phyloP scores from a whole-genome alignment of 768 basidiomycete species.

The Lactarius sp. region DNA sequence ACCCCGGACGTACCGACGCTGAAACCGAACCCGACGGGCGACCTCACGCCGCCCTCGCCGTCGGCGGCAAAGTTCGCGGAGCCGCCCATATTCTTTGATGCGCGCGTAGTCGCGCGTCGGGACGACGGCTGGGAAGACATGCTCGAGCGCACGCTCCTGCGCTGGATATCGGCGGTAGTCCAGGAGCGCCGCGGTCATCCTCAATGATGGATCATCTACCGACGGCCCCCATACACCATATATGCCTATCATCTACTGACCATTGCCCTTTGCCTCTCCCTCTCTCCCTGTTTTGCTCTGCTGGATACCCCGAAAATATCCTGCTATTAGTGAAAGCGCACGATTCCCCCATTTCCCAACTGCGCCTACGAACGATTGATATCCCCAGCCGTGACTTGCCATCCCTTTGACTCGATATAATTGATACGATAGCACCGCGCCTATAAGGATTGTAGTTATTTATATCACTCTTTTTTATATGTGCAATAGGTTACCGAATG shows the following conservation, averaged over 20 bases:
- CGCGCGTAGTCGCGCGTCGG: conserved; percentile 62
- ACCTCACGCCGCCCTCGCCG: conserved; percentile 26
- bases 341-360: not conserved
- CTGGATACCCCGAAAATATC: conserved; percentile 6
- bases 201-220: not conserved
- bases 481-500: conserved; percentile 4
- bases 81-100: conserved; percentile 61
- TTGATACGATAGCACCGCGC: not conserved
- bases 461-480: conserved; percentile 1
- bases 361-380: conserved; percentile 2
- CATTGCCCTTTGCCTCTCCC: not conserved
- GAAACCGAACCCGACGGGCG: conserved; percentile 25
- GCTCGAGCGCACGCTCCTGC: conserved; percentile 56
- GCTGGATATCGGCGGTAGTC: conserved; percentile 66
- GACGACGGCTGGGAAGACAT: conserved; percentile 80
- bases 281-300: not conserved
- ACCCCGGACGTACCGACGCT: conserved; percentile 33
- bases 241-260: conserved; percentile 10
- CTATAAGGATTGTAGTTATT: not conserved
- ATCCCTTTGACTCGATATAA: not conserved
- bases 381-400: not conserved
- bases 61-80: conserved; percentile 37
- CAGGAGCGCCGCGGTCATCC: conserved; percentile 47
- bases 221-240: not conserved
- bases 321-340: not conserved